These are phyloP conservation scores for Trichoderma orchidacearum DNA, from an alignment of 495 filamentous ascomycete species.

Conservation along the genomic window DNA sequence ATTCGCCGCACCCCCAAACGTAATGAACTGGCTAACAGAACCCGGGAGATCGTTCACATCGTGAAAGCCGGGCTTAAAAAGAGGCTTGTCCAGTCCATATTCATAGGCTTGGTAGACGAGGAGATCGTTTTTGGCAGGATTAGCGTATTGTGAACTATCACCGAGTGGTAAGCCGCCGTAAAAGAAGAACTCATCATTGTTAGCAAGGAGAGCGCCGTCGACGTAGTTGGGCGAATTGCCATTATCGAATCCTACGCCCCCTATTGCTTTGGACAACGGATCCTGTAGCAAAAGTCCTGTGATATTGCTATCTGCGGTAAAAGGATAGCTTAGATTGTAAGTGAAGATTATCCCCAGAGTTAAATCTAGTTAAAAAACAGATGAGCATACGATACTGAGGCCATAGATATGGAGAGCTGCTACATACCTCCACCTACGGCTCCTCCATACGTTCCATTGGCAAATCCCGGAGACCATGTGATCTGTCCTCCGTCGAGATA, in stretches of 20 bases:
- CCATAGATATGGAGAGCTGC: background rate
- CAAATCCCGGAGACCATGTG: slow-evolving; percentile 30
- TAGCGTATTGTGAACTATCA: slow-evolving; percentile 5
- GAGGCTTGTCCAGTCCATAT: slow-evolving; percentile 23
- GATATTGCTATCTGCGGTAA: slow-evolving; percentile 39
- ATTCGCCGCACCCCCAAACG: slow-evolving; percentile 47
- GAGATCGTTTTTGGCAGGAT: slow-evolving; percentile 22
- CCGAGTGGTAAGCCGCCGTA: slow-evolving; percentile 31
- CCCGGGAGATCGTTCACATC: slow-evolving; percentile 17
- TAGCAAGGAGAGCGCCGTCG: slow-evolving; percentile 54
- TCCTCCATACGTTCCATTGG: slow-evolving; percentile 15
- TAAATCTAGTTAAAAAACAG: slow-evolving; percentile 21
- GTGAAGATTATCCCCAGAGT: slow-evolving; percentile 34
- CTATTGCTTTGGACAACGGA: slow-evolving; percentile 24
- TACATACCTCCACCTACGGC: slow-evolving; percentile 22
- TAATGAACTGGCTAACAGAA: slow-evolving; percentile 46
- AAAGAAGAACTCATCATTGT: slow-evolving; percentile 43
- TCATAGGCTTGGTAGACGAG: slow-evolving; percentile 38
- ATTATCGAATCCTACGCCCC: slow-evolving; percentile 28
- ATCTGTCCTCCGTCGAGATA: slow-evolving; percentile 55
- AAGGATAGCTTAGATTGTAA: slow-evolving; percentile 45
- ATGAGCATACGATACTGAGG: background rate
- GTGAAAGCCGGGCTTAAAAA: slow-evolving; percentile 28
- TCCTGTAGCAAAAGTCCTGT: slow-evolving; percentile 29
- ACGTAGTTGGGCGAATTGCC: slow-evolving; percentile 45